phyloP scores from a whole-genome alignment of 1,284 basidiomycete genomes.

The Trametes sp. region DNA sequence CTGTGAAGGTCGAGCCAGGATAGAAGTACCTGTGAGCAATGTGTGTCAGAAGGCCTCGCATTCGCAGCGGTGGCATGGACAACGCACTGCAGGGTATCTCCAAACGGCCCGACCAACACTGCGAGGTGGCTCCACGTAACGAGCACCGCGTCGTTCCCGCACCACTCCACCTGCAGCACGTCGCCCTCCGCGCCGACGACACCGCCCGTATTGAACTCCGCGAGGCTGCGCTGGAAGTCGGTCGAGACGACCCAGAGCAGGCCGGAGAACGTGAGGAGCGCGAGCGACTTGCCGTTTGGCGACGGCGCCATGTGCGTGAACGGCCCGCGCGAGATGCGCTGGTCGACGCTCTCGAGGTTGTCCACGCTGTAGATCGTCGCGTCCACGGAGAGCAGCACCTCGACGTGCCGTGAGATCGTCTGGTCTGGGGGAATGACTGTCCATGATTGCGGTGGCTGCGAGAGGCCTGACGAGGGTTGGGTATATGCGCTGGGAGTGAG shows the following conservation, averaged over 20 bases:
- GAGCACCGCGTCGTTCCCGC: slow-evolving; percentile 94
- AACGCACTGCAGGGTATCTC: slow-evolving; percentile 84
- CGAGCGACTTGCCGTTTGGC: slow-evolving; percentile 93
- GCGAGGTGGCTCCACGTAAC: slow-evolving; percentile 86
- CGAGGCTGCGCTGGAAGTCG: slow-evolving; percentile 90
- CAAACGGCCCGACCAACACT: slow-evolving; percentile 90
- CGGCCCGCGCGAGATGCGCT: slow-evolving; percentile 88
- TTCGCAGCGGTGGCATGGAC: not conserved
- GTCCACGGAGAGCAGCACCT: slow-evolving; percentile 84
- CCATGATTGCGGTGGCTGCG: slow-evolving; percentile 84
- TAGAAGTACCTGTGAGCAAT: slow-evolving; percentile 88
- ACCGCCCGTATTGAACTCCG: slow-evolving; percentile 79
- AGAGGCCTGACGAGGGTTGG: slow-evolving; percentile 57
- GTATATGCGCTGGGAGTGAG: not conserved
- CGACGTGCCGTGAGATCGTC: slow-evolving; percentile 86
- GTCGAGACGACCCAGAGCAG: slow-evolving; percentile 92
- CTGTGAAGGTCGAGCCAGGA: slow-evolving; percentile 75
- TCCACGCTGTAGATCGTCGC: slow-evolving; percentile 84
- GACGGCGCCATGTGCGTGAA: slow-evolving; percentile 89
- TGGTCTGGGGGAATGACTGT: slow-evolving; percentile 86
- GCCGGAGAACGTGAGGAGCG: slow-evolving; percentile 78
- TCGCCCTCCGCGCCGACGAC: slow-evolving; percentile 59
- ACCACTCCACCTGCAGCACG: slow-evolving; percentile 88
- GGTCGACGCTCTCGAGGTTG: slow-evolving; percentile 86
- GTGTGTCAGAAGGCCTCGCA: no score